phyloP scores from a whole-genome alignment of 768 basidiomycete species.

The Arthromyces matolae region DNA sequence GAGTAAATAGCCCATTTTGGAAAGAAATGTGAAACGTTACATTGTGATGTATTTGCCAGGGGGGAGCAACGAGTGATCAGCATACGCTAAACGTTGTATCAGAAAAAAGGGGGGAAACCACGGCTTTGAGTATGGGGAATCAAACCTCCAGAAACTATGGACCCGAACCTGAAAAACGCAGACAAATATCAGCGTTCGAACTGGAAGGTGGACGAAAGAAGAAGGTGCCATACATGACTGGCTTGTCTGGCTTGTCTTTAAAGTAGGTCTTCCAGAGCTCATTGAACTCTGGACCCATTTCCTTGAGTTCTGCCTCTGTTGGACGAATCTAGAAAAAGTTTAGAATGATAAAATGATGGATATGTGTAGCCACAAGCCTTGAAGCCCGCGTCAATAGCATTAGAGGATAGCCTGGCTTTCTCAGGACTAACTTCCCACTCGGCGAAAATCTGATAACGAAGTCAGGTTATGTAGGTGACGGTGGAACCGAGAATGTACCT shows the following conservation, averaged over 20 bases:
- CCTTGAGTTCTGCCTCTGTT: constrained; percentile 63
- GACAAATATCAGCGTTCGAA: too few relatives aligned
- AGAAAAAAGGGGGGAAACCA: too few relatives aligned
- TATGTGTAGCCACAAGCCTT: constrained; percentile 36
- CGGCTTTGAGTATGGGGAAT: too few relatives aligned
- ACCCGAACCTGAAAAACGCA: constrained; percentile 51
- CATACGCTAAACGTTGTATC: too few relatives aligned
- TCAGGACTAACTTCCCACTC: constrained; percentile 68
- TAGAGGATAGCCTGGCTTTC: constrained; percentile 65
- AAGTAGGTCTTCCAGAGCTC: constrained; percentile 66
- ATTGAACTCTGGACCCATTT: constrained; percentile 78
- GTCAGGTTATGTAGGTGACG: neutral
- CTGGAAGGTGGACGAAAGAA: too few relatives aligned
- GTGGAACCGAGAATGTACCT: constrained; percentile 32
- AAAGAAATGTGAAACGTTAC: constrained; percentile 26
- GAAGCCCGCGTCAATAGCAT: constrained; percentile 73
- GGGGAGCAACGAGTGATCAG: constrained; percentile 66
- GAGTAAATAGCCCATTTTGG: neutral
- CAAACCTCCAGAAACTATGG: constrained; percentile 58
- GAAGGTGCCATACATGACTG: constrained; percentile 49
- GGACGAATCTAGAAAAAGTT: constrained; percentile 51
- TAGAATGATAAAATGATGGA: neutral
- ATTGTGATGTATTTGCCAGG: constrained; percentile 71
- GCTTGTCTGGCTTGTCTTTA: constrained; percentile 79
- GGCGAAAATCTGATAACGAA: constrained; percentile 43